phyloP scores from a whole-genome alignment of 257 asterid genomes.

The Eucommia ulmoides region DNA sequence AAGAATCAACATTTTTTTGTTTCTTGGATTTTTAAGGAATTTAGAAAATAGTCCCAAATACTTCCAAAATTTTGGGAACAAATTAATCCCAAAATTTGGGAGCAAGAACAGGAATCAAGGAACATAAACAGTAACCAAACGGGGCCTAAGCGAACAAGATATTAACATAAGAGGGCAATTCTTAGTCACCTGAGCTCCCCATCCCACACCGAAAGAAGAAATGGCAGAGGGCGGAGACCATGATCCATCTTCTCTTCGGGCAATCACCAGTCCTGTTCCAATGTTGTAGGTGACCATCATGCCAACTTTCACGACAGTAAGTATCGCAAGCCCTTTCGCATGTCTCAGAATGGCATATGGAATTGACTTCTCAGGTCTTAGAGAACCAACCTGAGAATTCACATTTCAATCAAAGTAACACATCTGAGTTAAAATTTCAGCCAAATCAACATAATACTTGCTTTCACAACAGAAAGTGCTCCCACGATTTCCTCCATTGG shows the following conservation, averaged over 20 bases:
- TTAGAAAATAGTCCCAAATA: too few relatives aligned
- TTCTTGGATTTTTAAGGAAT: too few relatives aligned
- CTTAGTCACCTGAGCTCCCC: slow-evolving; percentile 99
- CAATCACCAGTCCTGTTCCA: slow-evolving; percentile 91
- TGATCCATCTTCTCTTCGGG: slow-evolving; percentile 83
- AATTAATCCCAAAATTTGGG: too few relatives aligned
- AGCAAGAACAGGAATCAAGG: too few relatives aligned
- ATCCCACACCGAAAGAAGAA: slow-evolving; percentile 82
- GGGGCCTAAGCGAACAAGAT: too few relatives aligned
- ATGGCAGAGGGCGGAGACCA: slow-evolving; percentile 99
- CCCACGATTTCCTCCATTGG: too few relatives aligned
- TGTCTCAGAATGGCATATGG: slow-evolving; percentile 76
- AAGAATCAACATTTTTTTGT: too few relatives aligned
- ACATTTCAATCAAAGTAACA: slow-evolving; percentile 4
- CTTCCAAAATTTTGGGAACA: too few relatives aligned
- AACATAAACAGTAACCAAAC: too few relatives aligned
- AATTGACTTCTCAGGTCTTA: slow-evolving; percentile 74
- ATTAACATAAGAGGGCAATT: too few relatives aligned
- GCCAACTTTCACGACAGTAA: slow-evolving; percentile 86
- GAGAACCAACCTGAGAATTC: slow-evolving; percentile 51
- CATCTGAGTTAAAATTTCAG: neutral
- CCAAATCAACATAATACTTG: too few relatives aligned
- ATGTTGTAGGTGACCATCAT: slow-evolving; percentile 85
- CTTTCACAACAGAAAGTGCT: too few relatives aligned
- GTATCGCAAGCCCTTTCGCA: slow-evolving; percentile 92